Evolutionary conservation across 192 early-diverging fungal species (phyloP), one percentile per base, ranked within the genome.

Genomic region (Oehlia diaphana): DNA sequence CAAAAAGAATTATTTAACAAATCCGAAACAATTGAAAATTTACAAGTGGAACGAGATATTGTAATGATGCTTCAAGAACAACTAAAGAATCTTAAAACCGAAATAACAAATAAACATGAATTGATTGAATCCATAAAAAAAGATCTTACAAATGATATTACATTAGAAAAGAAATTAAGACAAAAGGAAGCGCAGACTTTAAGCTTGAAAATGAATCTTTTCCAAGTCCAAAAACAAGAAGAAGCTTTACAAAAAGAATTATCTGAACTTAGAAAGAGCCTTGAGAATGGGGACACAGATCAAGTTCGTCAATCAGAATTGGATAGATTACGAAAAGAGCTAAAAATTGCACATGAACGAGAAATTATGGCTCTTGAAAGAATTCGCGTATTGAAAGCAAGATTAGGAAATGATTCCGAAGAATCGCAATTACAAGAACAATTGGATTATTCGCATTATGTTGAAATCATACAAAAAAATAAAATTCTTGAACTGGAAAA

Each of bases 101-200:
- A 74, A 14, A 58, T 74, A 31, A 74, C 28, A 35, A 49, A 12
- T 35, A 74, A 74, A 35, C 28, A 74, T 74, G 53, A 74, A 19
- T 26, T 74, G 14, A 74, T 74, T 28, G 72, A 74, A 74, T 33
- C 49, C 21, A 19, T 74, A 16, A 74, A 74, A 39, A 23, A 35
- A 74, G 72, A 74, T 37, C 49, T 53, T 33, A 26, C 21, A 28
- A 49, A 35, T 74, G 58, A 74, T 33, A 13, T n/a, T 2, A 28
- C 35, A 8, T 74, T 74, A 31, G 44, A 74, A 31, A 44, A 74
- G 35, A 61, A 74, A 74, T n/a, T 74, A 9, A 31, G 28, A 31
- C 44, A 74, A 19, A 74, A 74, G 35, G 72, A 74, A 33, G 31
- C 47, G 1, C 44, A 74, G 33, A 49, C 68, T 42, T 19, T 42